phyloP scores from a whole-genome alignment of 2,329 filamentous ascomycete genomes.

The Cordyceps cateniannulata region DNA sequence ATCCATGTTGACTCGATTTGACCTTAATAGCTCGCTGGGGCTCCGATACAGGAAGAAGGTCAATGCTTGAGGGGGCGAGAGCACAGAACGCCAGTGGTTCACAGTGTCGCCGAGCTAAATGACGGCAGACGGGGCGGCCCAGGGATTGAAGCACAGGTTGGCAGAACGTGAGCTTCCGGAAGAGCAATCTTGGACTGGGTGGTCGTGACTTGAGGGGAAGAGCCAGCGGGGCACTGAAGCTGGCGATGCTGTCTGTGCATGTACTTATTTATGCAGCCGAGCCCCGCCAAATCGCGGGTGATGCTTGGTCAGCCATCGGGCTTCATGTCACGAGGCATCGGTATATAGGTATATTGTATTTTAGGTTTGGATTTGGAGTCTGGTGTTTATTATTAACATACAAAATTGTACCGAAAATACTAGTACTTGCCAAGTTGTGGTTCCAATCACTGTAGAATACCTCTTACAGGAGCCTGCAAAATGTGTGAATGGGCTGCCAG shows the following conservation, averaged over 20 bases:
- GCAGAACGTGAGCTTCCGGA: not conserved
- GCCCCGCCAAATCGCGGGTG: not conserved
- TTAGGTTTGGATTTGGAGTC: not conserved
- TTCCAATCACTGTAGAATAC: too few relatives aligned
- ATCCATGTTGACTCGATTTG: conserved; percentile 39
- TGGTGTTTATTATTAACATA: too few relatives aligned
- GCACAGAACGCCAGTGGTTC: not conserved
- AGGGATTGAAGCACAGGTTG: too few relatives aligned
- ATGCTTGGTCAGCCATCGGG: not conserved
- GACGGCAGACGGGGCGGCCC: not conserved
- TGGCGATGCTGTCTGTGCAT: not conserved
- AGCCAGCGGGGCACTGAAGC: not conserved
- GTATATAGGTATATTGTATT: not conserved
- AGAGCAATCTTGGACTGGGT: not conserved
- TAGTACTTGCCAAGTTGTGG: too few relatives aligned
- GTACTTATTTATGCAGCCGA: too few relatives aligned
- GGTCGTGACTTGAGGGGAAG: not conserved
- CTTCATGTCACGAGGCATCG: not conserved
- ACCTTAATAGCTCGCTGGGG: not conserved
- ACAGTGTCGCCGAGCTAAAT: not conserved
- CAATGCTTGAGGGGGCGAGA: not conserved
- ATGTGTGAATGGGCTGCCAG: too few relatives aligned
- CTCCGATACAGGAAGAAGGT: not conserved
- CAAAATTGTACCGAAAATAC: too few relatives aligned
- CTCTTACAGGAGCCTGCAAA: too few relatives aligned